Evolutionary conservation across 208 protist genomes (phyloP).

Genomic region (Crithidia brevicula): DNA sequence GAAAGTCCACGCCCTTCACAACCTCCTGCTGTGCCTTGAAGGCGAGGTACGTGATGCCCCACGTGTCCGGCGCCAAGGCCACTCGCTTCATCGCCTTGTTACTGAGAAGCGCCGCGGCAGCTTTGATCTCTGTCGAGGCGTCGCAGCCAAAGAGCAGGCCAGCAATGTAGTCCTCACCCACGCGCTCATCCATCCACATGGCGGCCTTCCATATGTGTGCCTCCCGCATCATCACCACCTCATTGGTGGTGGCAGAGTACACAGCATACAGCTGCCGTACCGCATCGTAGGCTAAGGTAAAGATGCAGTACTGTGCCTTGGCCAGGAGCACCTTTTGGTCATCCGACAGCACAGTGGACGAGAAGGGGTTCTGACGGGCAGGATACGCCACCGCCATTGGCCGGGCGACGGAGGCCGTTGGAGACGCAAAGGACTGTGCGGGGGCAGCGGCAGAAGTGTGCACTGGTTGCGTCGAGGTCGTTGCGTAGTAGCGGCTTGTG

Average conservation of each 20-base stretch:
- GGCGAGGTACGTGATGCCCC: conserved; percentile 83
- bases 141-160: conserved; percentile 80
- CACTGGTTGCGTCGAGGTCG: conserved; percentile 5
- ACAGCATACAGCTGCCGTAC: conserved; percentile 50
- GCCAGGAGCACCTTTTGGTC: conserved; percentile 73
- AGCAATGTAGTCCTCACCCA: conserved; percentile 86
- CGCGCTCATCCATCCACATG: conserved; percentile 84
- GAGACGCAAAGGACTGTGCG: conserved; percentile 1
- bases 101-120: conserved; percentile 40
- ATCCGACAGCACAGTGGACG: conserved; percentile 28
- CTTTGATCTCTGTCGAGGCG: conserved; percentile 43
- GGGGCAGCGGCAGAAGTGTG: neutral
- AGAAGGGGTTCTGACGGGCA: conserved; percentile 66
- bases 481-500: conserved; percentile 18
- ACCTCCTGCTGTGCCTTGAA: conserved; percentile 85
- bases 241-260: conserved; percentile 84
- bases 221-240: conserved; percentile 55
- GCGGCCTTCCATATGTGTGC: conserved; percentile 75
- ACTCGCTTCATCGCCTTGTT: conserved; percentile 73
- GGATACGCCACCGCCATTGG: conserved; percentile 31
- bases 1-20: conserved; percentile 74
- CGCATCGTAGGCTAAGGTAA: conserved; percentile 65
- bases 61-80: conserved; percentile 75
- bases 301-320: conserved; percentile 84
- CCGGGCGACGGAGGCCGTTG: neutral